These are phyloP conservation scores for Helotiales sp. DNA, from an alignment of 2,329 filamentous ascomycete species.

Conservation along the genomic window DNA sequence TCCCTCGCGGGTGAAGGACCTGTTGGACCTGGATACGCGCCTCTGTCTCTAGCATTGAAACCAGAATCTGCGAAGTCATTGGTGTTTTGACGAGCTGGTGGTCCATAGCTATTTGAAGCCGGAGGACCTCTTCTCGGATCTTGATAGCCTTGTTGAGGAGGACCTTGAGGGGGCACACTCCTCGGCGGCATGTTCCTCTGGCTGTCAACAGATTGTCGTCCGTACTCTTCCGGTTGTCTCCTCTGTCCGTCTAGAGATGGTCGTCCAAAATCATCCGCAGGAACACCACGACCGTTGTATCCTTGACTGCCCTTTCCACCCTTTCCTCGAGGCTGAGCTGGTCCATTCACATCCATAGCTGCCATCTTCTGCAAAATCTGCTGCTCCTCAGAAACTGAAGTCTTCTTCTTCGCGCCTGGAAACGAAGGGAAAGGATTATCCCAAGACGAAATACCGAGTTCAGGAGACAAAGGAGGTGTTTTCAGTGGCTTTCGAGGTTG, in stretches of 20 bases:
- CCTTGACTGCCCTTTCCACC: conserved; percentile 27
- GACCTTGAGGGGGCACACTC: conserved; percentile 26
- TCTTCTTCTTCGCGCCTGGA: conserved; percentile 41
- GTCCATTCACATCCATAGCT: conserved; percentile 30
- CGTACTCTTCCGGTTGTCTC: conserved; percentile 24
- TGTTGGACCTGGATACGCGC: conserved; percentile 22
- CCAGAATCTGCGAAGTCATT: conserved; percentile 26
- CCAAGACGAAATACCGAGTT: conserved; percentile 36
- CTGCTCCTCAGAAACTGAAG: conserved; percentile 39
- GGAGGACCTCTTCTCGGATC: conserved; percentile 27
- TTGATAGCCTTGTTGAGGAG: conserved; percentile 28
- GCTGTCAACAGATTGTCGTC: conserved; percentile 28
- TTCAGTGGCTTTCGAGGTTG: conserved; percentile 28
- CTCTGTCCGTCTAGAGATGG: conserved; percentile 22
- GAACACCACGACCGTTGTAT: conserved; percentile 14
- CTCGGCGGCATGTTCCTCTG: conserved; percentile 26
- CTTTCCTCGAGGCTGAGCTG: conserved; percentile 21
- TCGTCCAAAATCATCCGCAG: conserved; percentile 29
- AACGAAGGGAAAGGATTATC: conserved; percentile 52
- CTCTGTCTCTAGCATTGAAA: conserved; percentile 28
- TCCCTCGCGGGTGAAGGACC: conserved; percentile 34
- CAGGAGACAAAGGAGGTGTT: conserved; percentile 39
- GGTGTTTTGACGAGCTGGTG: conserved; percentile 27
- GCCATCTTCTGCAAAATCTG: conserved; percentile 34
- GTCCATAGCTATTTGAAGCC: conserved; percentile 20